phyloP scores from a whole-genome alignment of 768 basidiomycete genomes.

The Ramaria sp. region DNA sequence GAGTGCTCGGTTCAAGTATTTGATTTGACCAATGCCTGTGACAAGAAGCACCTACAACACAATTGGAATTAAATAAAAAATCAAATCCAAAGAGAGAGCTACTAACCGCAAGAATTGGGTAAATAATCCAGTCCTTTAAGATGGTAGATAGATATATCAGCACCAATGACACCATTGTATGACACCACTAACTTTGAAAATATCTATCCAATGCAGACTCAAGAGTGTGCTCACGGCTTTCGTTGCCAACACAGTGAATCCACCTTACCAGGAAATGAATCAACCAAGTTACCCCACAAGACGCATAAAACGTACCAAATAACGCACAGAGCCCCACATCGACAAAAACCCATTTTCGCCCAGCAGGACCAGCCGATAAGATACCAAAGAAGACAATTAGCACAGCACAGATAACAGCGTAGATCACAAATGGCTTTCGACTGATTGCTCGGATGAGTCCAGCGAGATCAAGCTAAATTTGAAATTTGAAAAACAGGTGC shows the following conservation, averaged over 20 bases:
- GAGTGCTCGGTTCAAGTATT: conserved; percentile 75
- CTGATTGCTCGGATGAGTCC: conserved; percentile 58
- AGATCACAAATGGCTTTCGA: conserved; percentile 65
- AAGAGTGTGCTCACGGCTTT: conserved; percentile 86
- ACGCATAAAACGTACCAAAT: conserved; percentile 40
- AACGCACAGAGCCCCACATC: conserved; percentile 85
- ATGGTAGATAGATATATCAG: not conserved
- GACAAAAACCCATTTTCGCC: conserved; percentile 62
- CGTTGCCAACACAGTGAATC: conserved; percentile 88
- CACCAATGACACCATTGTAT: not conserved
- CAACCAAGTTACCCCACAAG: not conserved
- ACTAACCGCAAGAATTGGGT: conserved; percentile 62
- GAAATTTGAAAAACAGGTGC: not conserved
- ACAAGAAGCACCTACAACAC: conserved; percentile 44
- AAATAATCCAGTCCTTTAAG: conserved; percentile 57
- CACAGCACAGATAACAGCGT: conserved; percentile 44
- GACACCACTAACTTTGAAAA: conserved; percentile 34
- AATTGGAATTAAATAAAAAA: conserved; percentile 7
- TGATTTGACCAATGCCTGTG: conserved; percentile 77
- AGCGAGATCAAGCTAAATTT: conserved; percentile 43
- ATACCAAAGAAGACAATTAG: conserved; percentile 38
- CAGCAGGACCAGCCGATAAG: conserved; percentile 54
- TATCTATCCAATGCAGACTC: conserved; percentile 62
- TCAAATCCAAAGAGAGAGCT: not conserved
- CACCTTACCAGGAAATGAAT: conserved; percentile 37